Base-by-base conservation (phyloP, 2,329 filamentous ascomycete genomes). In the Penicillium concentricum region DNA sequence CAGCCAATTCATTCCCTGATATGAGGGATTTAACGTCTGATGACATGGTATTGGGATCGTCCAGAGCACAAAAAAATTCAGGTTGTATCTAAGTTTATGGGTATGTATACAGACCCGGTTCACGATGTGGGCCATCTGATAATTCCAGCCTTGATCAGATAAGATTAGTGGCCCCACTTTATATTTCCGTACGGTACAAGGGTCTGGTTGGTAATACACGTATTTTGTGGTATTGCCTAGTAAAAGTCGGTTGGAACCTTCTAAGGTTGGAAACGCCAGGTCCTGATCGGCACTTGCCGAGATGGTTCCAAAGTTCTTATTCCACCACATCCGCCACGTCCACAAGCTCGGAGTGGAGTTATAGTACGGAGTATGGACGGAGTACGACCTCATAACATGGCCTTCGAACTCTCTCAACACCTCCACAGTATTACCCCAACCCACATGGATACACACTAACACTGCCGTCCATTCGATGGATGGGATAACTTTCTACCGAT, bases 141-240 rank as follows among this genome's bases (percentile, higher is more conserved):
- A 50, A 55, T 30, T 9, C n/a, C n/a, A n/a, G n/a, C n/a, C 8
- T 28, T 30, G 16, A 55, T 55, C 52, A 50, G 52, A 55, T 55
- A 50, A 55, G 52, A 51, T 55, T 30, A 10, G 18, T 30, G 37
- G 34, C 30, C n/a, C 52, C 52, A 50, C 52, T 15, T 20, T 3
- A n/a, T 43, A 37, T 43, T 55, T 30, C 45, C 6, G 6, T 30
- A 26, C 18, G 1, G 5, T 44, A 55, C 45, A 2, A 3, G 4
- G 3, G 8, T 3, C 12, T 32, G 12, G 12, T 13, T 16, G 0
- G 4, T 24, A 41, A 26, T 26, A 26, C 20, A 0, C 0, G 30
- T 43, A 50, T 43, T 50, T n/a, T n/a, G 3, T 9, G 5, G 22
- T 50, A 35, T 44, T 18, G 9, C 12, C 5, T 32, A 3, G 13